These are phyloP conservation scores for Cercophora sp. DNA, from an alignment of 495 filamentous ascomycete genomes.

Conservation along the genomic window DNA sequence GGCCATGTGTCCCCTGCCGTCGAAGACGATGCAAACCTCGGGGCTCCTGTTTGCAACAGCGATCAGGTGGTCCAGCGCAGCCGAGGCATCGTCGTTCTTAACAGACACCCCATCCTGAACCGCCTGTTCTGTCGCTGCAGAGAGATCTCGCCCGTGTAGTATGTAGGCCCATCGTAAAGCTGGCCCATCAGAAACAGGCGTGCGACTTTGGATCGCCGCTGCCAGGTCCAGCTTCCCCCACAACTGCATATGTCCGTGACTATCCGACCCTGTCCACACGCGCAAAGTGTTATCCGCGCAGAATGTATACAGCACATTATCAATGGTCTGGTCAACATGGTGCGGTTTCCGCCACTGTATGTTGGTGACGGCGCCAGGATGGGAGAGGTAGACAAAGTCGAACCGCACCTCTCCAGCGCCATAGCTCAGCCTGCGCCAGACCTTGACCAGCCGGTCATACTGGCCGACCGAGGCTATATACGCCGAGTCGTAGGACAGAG, in stretches of 20 bases:
- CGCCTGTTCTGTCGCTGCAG: slow-evolving; percentile 68
- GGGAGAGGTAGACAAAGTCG: slow-evolving; percentile 84
- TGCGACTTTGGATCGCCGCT: slow-evolving; percentile 63
- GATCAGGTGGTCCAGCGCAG: slow-evolving; percentile 76
- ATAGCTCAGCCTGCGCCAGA: slow-evolving; percentile 89
- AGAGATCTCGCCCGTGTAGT: slow-evolving; percentile 79
- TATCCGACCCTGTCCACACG: slow-evolving; percentile 77
- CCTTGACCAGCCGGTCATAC: slow-evolving; percentile 81
- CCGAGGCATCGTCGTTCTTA: slow-evolving; percentile 55
- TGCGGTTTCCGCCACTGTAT: slow-evolving; percentile 80
- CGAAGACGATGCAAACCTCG: slow-evolving; percentile 82
- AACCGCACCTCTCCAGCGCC: slow-evolving; percentile 79
- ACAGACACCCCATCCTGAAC: slow-evolving; percentile 51
- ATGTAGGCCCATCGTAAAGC: slow-evolving; percentile 71
- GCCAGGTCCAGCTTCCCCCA: slow-evolving; percentile 82
- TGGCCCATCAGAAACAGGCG: slow-evolving; percentile 30
- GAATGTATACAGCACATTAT: slow-evolving; percentile 90
- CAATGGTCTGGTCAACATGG: slow-evolving; percentile 71
- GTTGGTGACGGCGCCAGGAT: slow-evolving; percentile 73
- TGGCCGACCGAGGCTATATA: slow-evolving; percentile 78
- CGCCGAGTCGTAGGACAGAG: slow-evolving; percentile 78
- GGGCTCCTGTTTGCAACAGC: slow-evolving; percentile 82
- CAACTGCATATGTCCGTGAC: slow-evolving; percentile 66
- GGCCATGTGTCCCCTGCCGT: slow-evolving; percentile 81
- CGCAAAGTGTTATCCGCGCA: slow-evolving; percentile 80